A percentile compares a stretch with the other conserved stretches of the same genome.
Evolutionary conservation across 768 basidiomycete genomes (phyloP).

Genomic region (Phanerochaete carnosa): DNA sequence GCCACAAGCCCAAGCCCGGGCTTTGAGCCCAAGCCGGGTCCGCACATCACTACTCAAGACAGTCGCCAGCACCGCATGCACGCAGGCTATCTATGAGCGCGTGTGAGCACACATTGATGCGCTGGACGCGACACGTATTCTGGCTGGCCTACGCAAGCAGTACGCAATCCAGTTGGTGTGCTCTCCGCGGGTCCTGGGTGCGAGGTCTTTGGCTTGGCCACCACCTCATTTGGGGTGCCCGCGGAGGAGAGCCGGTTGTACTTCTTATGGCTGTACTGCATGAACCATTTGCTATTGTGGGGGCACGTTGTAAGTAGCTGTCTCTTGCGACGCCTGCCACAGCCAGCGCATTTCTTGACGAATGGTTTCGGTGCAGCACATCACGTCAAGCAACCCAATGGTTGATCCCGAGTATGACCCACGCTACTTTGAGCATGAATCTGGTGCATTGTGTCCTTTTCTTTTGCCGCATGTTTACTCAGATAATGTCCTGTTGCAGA

Average conservation of each 20-base stretch:
- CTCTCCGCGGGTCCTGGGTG: slow-evolving; percentile 4
- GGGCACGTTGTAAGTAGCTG: slow-evolving; percentile 28
- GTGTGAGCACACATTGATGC: slow-evolving; percentile 7
- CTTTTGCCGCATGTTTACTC: no score
- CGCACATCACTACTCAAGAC: slow-evolving; percentile 3
- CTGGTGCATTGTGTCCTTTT: no score
- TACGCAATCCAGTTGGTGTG: slow-evolving; percentile 8
- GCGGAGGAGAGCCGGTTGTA: no score
- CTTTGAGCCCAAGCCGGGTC: slow-evolving; percentile 8
- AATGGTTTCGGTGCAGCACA: background rate
- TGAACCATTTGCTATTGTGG: slow-evolving; percentile 24
- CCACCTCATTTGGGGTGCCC: background rate
- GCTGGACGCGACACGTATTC: background rate
- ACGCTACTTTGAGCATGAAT: no score
- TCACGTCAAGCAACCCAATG: no score
- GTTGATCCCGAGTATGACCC: no score
- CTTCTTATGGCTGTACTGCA: slow-evolving; percentile 11
- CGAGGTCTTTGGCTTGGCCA: slow-evolving; percentile 6
- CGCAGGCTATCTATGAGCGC: background rate
- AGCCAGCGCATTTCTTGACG: no score
- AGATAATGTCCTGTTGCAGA: no score
- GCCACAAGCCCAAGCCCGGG: no score
- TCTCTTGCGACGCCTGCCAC: no score
- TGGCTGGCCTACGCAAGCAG: slow-evolving; percentile 8
- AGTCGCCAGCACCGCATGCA: background rate